Evolutionary conservation across 2,329 filamentous ascomycete species (phyloP).

Genomic region (Pseudophaeomoniella oleicola): DNA sequence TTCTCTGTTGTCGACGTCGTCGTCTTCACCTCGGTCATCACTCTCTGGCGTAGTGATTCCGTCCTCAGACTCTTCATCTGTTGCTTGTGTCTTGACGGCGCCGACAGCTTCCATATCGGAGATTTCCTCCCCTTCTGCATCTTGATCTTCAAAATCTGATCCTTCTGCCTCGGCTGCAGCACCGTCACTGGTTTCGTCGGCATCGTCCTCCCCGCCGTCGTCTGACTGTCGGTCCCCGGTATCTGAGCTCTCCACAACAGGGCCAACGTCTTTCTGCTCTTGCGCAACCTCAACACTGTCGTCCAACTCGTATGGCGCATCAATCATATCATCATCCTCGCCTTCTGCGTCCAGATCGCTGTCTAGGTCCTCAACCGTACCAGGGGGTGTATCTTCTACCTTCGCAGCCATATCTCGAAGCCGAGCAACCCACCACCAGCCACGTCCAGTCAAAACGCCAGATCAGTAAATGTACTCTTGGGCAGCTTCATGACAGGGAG

Average conservation of each 20-base stretch:
- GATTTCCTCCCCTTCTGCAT: slow-evolving; percentile 7
- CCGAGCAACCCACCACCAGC: background rate
- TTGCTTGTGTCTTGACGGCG: too few species aligned
- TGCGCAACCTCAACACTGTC: background rate
- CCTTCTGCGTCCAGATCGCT: slow-evolving; percentile 29
- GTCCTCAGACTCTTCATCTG: slow-evolving; percentile 30
- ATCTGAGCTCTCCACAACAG: slow-evolving; percentile 10
- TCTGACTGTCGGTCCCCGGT: slow-evolving; percentile 8
- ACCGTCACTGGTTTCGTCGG: slow-evolving; percentile 12
- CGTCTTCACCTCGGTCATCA: slow-evolving; percentile 25
- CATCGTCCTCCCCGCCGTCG: slow-evolving; percentile 19
- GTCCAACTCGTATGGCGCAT: background rate
- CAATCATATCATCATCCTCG: slow-evolving; percentile 18
- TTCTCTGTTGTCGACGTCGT: slow-evolving; percentile 20
- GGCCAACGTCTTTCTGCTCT: background rate
- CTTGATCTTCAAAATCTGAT: slow-evolving; percentile 15
- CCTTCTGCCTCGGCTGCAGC: slow-evolving; percentile 20
- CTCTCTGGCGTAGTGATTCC: slow-evolving; percentile 20
- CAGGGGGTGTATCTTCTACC: background rate
- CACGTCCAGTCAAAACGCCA: too few species aligned
- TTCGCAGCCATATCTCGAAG: background rate
- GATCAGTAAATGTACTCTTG: too few species aligned
- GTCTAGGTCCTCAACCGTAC: slow-evolving; percentile 9
- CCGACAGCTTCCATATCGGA: slow-evolving; percentile 12
- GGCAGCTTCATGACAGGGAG: background rate